These are phyloP conservation scores for Agaricus blazei DNA, from an alignment of 768 basidiomycete genomes.

Conservation along the genomic window DNA sequence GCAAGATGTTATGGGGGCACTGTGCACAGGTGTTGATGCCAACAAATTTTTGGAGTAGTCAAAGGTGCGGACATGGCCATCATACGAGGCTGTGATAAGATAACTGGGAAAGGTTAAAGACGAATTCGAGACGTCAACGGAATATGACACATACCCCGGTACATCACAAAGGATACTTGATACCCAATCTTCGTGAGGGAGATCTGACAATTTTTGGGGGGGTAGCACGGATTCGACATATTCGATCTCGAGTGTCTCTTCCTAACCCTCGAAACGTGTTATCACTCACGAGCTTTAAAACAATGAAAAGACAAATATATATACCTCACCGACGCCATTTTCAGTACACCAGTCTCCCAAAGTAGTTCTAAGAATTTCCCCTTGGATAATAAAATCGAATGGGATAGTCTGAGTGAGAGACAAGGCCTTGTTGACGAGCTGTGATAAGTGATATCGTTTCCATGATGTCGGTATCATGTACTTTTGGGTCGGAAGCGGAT, in stretches of 20 bases:
- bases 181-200: conserved; percentile 94
- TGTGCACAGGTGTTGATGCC: conserved; percentile 46
- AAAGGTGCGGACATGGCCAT: conserved; percentile 70
- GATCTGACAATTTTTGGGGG: conserved; percentile 71
- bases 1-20: conserved; percentile 64
- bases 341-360: conserved; percentile 73
- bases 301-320: conserved; percentile 13
- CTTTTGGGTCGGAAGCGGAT: conserved; percentile 79
- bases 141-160: conserved; percentile 36
- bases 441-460: conserved; percentile 95
- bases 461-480: conserved; percentile 90
- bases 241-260: conserved; percentile 89
- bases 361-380: conserved; percentile 69
- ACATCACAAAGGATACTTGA: conserved; percentile 67
- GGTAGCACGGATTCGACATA: conserved; percentile 89
- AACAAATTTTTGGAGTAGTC: conserved; percentile 60
- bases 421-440: conserved; percentile 93
- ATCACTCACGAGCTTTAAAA: background rate
- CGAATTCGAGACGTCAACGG: conserved; percentile 2
- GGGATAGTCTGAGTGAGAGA: conserved; percentile 69
- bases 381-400: conserved; percentile 88
- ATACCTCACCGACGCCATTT: conserved; percentile 67
- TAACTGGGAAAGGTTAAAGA: conserved; percentile 34
- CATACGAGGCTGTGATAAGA: conserved; percentile 79
- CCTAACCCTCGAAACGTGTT: conserved; percentile 34